phyloP scores from a whole-genome alignment of 1,139 yeast genomes.

The Geotrichum macrosporum region DNA sequence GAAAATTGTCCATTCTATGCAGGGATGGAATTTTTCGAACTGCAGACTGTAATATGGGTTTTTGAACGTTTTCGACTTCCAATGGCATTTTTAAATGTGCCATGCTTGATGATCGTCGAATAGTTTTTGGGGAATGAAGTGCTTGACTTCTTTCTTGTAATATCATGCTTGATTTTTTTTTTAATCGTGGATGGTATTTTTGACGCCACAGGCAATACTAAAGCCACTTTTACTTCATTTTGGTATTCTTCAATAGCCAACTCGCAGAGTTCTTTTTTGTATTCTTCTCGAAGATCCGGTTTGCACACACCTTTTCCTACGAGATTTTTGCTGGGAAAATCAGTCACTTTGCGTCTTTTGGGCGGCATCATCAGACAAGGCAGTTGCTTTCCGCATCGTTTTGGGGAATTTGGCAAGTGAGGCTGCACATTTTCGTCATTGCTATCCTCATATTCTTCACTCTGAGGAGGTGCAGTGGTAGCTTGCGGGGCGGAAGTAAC shows the following conservation, averaged over 20 bases:
- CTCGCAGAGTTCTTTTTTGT: neutral
- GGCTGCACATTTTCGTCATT: neutral
- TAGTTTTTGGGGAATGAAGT: neutral
- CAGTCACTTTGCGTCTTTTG: conserved; percentile 10
- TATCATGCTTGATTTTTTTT: neutral
- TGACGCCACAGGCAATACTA: neutral
- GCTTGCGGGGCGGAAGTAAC: neutral
- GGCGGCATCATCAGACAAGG: neutral
- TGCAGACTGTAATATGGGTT: no score
- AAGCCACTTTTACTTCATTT: neutral
- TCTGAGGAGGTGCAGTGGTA: neutral
- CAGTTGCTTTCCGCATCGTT: neutral
- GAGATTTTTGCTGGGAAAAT: neutral
- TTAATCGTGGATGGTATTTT: neutral
- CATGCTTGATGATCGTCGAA: neutral
- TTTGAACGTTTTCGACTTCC: no score
- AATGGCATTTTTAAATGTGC: neutral
- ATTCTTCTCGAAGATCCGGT: neutral
- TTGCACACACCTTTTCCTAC: conserved; percentile 1
- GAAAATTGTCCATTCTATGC: no score
- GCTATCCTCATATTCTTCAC: neutral
- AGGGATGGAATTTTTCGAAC: no score
- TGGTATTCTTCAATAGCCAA: no score
- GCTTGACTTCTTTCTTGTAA: neutral
- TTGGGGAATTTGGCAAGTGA: no score